Base-by-base conservation (phyloP, 2,329 filamentous ascomycete genomes). In the Colletotrichum musae region DNA sequence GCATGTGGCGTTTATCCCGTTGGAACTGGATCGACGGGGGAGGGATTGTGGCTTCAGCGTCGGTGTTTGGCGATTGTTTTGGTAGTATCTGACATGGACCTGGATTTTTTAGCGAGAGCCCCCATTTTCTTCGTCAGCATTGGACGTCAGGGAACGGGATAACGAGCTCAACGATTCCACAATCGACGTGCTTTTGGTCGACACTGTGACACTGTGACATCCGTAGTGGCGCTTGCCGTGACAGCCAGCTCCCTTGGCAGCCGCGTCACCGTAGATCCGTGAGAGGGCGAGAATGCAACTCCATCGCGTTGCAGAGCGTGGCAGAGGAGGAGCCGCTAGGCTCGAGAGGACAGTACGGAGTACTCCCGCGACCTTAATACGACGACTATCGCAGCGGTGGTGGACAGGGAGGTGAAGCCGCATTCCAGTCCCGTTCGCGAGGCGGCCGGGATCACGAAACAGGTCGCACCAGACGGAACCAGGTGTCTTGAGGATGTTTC, bases 261-360 rank as follows among this genome's bases (percentile, higher is more conserved):
- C 62, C 66, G 62, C 66, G 66, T 69, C 54, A 66, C 45, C 54
- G 26, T 56, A 56, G 48, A 54, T 28, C 43, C 18, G 56, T 52
- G 61, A 45, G 24, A 50, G 28, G 28, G 50, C 32, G 21, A 51
- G 21, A 16, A 5, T 18, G 41, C 48, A 36, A 51, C 16, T 43
- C 41, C 13, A 16, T n/a, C 12, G 9, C 43, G 54, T 26, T n/a
- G 32, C 13, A 18, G 60, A 51, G 16, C 24, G 43, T 43, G 43
- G 28, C 16, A 21, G 18, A 6, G 15, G 21, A 36, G 21, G 16
- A 36, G 45, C 18, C 16, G 12, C 24, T 39, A 28, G 53, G n/a
- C 16, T 12, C 41, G 41, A 47, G 39, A 41, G 26, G 24, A 51
- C 58, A 24, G 3, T 32, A 41, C 50, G 21, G 21, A 24, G 21